phyloP scores from a whole-genome alignment of 202 grass and related monocot species.

The Digitaria exilis region DNA sequence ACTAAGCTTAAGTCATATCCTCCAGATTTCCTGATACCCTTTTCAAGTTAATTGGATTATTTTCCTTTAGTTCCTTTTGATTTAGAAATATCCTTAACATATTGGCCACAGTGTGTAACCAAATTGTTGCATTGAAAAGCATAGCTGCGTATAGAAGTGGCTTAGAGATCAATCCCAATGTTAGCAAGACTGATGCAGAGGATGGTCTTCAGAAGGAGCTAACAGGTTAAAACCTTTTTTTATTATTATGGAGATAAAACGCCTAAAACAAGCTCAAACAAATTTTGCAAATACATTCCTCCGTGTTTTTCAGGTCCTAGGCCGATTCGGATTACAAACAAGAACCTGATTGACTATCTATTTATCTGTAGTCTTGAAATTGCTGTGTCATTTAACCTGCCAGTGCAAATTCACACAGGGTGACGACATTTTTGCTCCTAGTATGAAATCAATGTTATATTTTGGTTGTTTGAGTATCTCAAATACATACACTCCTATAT shows the following conservation, averaged over 20 bases:
- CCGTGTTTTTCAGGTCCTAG: slow-evolving; percentile 69
- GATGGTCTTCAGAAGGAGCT: slow-evolving; percentile 75
- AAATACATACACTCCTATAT: slow-evolving; percentile 16
- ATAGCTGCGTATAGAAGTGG: slow-evolving; percentile 93
- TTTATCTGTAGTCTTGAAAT: slow-evolving; percentile 79
- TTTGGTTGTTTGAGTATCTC: slow-evolving; percentile 35
- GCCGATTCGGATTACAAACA: slow-evolving; percentile 79
- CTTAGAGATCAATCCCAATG: slow-evolving; percentile 76
- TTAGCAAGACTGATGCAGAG: slow-evolving; percentile 79
- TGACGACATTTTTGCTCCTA: slow-evolving; percentile 43
- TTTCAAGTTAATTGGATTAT: background rate
- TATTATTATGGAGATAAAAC: background rate
- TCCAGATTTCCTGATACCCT: slow-evolving; percentile 29
- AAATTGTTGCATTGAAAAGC: slow-evolving; percentile 92
- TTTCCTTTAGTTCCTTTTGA: slow-evolving; percentile 15
- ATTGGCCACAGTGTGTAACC: slow-evolving; percentile 55
- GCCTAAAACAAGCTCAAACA: background rate
- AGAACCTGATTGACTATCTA: slow-evolving; percentile 92
- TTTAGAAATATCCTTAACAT: slow-evolving; percentile 59
- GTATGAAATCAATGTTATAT: slow-evolving; percentile 15
- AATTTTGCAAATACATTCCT: slow-evolving; percentile 33
- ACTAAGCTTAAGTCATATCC: slow-evolving; percentile 96
- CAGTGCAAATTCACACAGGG: slow-evolving; percentile 97
- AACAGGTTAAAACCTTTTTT: slow-evolving; percentile 48
- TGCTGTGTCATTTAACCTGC: slow-evolving; percentile 58